phyloP scores from a whole-genome alignment of 1,139 yeast genomes.

The Nakaseomyces nivariensis region DNA sequence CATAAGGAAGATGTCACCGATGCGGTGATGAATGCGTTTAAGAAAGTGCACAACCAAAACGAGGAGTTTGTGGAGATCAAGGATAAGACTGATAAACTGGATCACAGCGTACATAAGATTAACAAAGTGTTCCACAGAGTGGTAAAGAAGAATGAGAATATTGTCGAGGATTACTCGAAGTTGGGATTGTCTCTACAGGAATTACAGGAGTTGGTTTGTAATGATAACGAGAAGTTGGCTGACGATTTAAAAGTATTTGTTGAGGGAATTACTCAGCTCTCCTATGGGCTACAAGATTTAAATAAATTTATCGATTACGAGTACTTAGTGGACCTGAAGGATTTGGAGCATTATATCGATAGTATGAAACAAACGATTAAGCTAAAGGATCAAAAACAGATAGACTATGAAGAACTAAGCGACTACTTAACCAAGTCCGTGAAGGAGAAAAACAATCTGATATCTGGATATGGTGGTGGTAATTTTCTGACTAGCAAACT shows the following conservation, averaged over 20 bases:
- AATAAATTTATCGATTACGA: slow-evolving; percentile 68
- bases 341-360: slow-evolving; percentile 75
- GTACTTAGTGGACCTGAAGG: slow-evolving; percentile 73
- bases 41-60: slow-evolving; percentile 64
- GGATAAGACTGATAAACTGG: slow-evolving; percentile 72
- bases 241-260: slow-evolving; percentile 46
- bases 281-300: slow-evolving; percentile 38
- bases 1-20: slow-evolving; percentile 48
- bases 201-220: slow-evolving; percentile 47
- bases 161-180: slow-evolving; percentile 62
- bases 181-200: slow-evolving; percentile 63
- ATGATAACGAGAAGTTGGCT: slow-evolving; percentile 33
- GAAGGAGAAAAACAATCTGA: slow-evolving; percentile 51
- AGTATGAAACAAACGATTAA: slow-evolving; percentile 69
- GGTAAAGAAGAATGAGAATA: slow-evolving; percentile 60
- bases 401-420: slow-evolving; percentile 78
- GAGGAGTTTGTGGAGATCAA: slow-evolving; percentile 77
- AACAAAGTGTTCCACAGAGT: slow-evolving; percentile 71
- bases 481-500: slow-evolving; percentile 45
- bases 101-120: slow-evolving; percentile 68
- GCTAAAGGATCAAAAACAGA: slow-evolving; percentile 80
- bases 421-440: slow-evolving; percentile 68
- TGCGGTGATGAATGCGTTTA: slow-evolving; percentile 83
- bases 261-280: slow-evolving; percentile 41
- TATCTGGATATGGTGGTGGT: slow-evolving; percentile 47